phyloP scores from a whole-genome alignment of 139 green algal genomes.

The Volvox africanus region DNA sequence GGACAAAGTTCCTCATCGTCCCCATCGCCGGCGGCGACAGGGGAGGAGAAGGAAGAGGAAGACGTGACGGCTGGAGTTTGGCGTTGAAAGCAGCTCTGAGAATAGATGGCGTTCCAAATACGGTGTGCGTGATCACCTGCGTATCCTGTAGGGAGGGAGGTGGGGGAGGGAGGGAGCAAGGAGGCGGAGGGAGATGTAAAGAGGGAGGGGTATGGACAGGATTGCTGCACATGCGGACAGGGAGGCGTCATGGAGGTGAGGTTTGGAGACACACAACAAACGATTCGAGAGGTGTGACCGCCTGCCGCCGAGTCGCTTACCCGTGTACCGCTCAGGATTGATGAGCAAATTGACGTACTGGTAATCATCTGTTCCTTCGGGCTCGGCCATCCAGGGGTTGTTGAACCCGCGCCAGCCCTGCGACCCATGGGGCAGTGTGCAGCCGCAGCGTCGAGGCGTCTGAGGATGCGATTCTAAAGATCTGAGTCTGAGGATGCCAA shows the following conservation, averaged over 20 bases:
- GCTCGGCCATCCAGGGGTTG: slow-evolving; percentile 95
- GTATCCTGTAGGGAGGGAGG: slow-evolving; percentile 6
- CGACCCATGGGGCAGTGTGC: slow-evolving; percentile 7
- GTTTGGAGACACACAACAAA: neutral
- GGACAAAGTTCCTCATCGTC: slow-evolving; percentile 52
- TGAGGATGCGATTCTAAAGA: no score
- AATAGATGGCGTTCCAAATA: slow-evolving; percentile 96
- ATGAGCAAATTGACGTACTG: slow-evolving; percentile 94
- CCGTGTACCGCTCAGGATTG: slow-evolving; percentile 97
- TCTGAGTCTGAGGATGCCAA: no score
- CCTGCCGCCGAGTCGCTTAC: slow-evolving; percentile 28
- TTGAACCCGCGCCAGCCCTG: slow-evolving; percentile 85
- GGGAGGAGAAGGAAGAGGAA: neutral
- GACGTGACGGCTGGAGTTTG: neutral
- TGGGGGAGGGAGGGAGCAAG: neutral
- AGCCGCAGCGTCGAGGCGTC: no score
- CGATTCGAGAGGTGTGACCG: neutral
- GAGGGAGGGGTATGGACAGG: neutral
- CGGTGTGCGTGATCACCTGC: slow-evolving; percentile 88
- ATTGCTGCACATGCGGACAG: no score
- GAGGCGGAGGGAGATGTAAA: neutral
- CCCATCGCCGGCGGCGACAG: no score
- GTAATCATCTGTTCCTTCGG: slow-evolving; percentile 80
- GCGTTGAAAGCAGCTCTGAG: slow-evolving; percentile 85
- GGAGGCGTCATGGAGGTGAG: no score